Evolutionary conservation across 1,284 basidiomycete species (phyloP).

Genomic region (Chiua sp.): DNA sequence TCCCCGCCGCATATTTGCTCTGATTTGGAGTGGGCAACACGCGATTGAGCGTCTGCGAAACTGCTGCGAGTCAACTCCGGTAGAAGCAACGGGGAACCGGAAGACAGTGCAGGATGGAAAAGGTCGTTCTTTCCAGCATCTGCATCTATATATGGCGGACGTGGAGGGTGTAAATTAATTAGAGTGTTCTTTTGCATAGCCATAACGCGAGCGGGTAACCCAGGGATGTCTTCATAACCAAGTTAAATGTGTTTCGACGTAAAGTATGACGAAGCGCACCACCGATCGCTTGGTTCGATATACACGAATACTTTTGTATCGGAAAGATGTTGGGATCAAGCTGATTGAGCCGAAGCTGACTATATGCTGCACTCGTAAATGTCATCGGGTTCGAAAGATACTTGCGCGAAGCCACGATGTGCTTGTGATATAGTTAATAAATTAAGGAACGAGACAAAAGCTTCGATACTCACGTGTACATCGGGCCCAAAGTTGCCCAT

Average conservation of each 20-base stretch:
- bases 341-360: conserved; percentile 73
- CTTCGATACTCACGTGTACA: conserved; percentile 55
- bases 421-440: conserved; percentile 46
- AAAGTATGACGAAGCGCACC: conserved; percentile 39
- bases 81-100: conserved; percentile 37
- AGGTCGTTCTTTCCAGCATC: conserved; percentile 44
- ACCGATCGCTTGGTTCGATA: conserved; percentile 45
- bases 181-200: conserved; percentile 43
- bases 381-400: conserved; percentile 70
- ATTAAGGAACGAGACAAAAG: background rate
- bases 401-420: conserved; percentile 68
- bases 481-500: conserved; percentile 65
- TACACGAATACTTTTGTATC: conserved; percentile 60
- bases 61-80: conserved; percentile 41
- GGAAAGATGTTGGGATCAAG: conserved; percentile 81
- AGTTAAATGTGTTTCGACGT: background rate
- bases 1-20: conserved; percentile 56
- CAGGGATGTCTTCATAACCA: conserved; percentile 44
- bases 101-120: conserved; percentile 52
- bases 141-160: conserved; percentile 43
- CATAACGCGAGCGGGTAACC: conserved; percentile 52
- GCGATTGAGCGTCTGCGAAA: conserved; percentile 42
- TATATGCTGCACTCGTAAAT: conserved; percentile 77
- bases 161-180: conserved; percentile 52
- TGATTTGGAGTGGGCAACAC: conserved; percentile 20